A percentile compares a stretch with the other conserved stretches of the same genome.
Conservation (phyloP, 108 stramenopile species). For the Aurantiochytrium sp. region DNA sequence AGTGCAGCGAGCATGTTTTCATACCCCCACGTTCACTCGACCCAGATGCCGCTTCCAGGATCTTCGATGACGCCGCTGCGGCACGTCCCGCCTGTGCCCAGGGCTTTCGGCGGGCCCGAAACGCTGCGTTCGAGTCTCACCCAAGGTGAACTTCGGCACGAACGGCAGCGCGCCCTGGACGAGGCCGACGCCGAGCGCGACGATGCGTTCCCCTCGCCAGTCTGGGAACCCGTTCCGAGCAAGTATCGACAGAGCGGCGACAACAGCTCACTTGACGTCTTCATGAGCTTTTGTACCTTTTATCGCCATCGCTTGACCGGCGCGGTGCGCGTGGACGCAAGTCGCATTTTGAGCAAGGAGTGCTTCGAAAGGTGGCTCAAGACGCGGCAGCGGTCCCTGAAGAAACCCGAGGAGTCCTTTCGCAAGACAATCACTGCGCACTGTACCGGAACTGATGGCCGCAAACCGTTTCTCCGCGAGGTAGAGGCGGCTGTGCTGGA, state of each 20-base stretch:
- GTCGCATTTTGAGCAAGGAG: neutral
- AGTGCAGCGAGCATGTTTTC: no score
- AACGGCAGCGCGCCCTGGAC: no score
- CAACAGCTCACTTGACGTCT: constrained; percentile 9
- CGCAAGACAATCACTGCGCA: constrained; percentile 25
- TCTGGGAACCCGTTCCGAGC: neutral
- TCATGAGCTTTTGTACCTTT: neutral
- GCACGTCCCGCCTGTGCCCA: no score
- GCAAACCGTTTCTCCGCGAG: neutral
- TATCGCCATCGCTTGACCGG: neutral
- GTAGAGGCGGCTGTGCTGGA: neutral
- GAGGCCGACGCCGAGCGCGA: no score
- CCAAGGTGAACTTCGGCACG: no score
- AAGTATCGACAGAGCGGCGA: neutral
- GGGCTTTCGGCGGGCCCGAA: no score
- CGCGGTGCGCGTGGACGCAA: neutral
- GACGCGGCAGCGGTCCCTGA: neutral
- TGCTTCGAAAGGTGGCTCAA: neutral
- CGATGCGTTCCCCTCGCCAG: neutral
- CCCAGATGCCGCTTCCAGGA: no score
- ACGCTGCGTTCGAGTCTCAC: no score
- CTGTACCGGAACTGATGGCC: neutral
- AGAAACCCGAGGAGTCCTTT: neutral
- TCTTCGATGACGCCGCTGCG: no score
- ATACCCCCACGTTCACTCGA: no score